Base-by-base conservation (phyloP, 306 rosid genomes). In the Echinosophora koreensis region DNA sequence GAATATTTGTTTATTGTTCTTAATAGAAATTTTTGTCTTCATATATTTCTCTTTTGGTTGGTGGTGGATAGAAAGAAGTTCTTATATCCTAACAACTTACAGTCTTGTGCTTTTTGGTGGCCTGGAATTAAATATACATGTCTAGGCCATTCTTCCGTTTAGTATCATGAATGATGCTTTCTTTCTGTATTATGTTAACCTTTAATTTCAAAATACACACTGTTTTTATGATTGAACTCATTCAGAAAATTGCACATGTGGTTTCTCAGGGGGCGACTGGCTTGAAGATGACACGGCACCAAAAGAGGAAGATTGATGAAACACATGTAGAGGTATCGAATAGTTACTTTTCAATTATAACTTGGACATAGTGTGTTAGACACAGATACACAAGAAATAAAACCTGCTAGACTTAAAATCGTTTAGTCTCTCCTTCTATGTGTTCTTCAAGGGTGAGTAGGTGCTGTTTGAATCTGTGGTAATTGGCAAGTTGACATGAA, bases 231-330 rank as follows among this genome's bases (percentile, higher is more conserved):
- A 67, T n/a, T 69, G 38, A 70, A 41, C 69, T 75, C 74, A 85
- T 69, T 69, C 47, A 10, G 55, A 78, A 78, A 28, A 12, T 72
- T 74, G 38, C 46, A 56, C 58, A n/a, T 83, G 39, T 46, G 76
- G 54, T 64, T 82, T 85, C 80, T 32, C 83, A 96, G 98, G 82
- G 82, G 32, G 96, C 95, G 35, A 85, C 99, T 34, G 93, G 99
- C 82, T 83, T 93, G 92, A 96, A 92, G 89, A 96, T 92, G 99
- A 96, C 99, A 68, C 96, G 98, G 63, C 98, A 96, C 86, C 99
- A 96, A 76, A 96, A 96, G 87, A 86, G 97, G 85, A 96, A 96
- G 90, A 96, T 96, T 32, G 99, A 96, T 5, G 98, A 96, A 84
- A 96, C 99, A 32, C 99, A 96, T 58, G 97, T 92, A 34, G 99